These are phyloP conservation scores for Pelargonium citronellum DNA, from an alignment of 441 rosid genomes.

Conservation along the genomic window DNA sequence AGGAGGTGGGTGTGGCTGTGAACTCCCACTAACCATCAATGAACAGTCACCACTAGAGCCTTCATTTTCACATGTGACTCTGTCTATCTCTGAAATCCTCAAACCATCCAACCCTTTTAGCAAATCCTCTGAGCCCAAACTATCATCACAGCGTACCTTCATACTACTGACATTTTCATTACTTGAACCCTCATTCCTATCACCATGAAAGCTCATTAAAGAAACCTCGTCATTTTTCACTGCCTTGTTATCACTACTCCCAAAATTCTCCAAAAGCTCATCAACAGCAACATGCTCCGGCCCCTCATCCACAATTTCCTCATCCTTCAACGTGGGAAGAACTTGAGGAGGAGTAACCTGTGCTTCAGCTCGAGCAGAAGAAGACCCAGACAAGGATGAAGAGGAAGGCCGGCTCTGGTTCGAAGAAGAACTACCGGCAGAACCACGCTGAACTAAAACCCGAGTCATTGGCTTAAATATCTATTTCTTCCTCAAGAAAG, in stretches of 20 bases:
- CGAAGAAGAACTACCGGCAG: constrained; percentile 65
- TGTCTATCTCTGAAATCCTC: constrained; percentile 36
- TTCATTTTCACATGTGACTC: constrained; percentile 38
- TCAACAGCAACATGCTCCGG: constrained; percentile 44
- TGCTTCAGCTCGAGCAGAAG: constrained; percentile 38
- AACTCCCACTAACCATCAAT: constrained; percentile 33
- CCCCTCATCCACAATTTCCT: constrained; percentile 47
- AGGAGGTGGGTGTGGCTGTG: constrained; percentile 55
- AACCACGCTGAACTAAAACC: constrained; percentile 81
- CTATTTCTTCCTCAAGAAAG: constrained; percentile 20
- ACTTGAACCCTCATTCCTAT: constrained; percentile 28
- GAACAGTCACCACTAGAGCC: constrained; percentile 38
- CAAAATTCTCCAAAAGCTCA: constrained; percentile 42
- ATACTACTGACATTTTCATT: constrained; percentile 35
- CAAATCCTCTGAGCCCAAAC: constrained; percentile 28
- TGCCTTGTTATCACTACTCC: constrained; percentile 39
- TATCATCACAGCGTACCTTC: constrained; percentile 30
- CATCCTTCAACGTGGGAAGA: constrained; percentile 41
- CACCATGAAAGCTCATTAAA: constrained; percentile 28
- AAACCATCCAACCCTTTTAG: constrained; percentile 31
- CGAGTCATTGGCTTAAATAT: constrained; percentile 58
- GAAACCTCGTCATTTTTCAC: constrained; percentile 39
- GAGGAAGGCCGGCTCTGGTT: constrained; percentile 50
- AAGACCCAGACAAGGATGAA: constrained; percentile 28
- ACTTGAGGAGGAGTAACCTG: constrained; percentile 38